Percentiles rank a stretch among this genome's conserved stretches.
Evolutionary conservation across 2,329 filamentous ascomycete species (phyloP).

Genomic region (Exutisphaerella laricina): DNA sequence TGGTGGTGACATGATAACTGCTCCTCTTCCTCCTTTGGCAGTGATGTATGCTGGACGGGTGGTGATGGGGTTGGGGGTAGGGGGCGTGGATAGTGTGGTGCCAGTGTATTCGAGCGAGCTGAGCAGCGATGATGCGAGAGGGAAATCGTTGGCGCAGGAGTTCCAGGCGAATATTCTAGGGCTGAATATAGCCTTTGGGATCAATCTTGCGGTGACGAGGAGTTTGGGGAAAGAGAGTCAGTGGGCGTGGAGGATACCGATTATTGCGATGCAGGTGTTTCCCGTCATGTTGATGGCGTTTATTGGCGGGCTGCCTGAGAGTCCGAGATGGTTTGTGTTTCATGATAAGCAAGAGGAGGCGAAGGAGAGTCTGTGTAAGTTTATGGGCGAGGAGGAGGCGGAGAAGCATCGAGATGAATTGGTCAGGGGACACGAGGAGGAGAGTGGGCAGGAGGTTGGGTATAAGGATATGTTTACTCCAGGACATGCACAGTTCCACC

Average conservation of each 20-base stretch:
- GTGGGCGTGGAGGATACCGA: constrained; percentile 59
- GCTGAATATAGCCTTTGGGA: constrained; percentile 54
- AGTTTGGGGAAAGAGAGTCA: constrained; percentile 51
- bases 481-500: constrained; percentile 52
- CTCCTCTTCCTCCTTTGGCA: too few relatives aligned
- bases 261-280: constrained; percentile 57
- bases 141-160: constrained; percentile 56
- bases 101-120: constrained; percentile 57
- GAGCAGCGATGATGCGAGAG: constrained; percentile 51
- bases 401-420: constrained; percentile 48
- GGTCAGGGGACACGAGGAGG: constrained; percentile 46
- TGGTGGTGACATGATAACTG: too few relatives aligned
- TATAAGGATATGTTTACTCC: constrained; percentile 57
- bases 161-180: constrained; percentile 62
- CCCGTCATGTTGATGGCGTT: constrained; percentile 50
- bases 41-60: constrained; percentile 49
- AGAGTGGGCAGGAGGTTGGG: constrained; percentile 40
- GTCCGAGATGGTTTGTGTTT: constrained; percentile 53
- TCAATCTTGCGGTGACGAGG: constrained; percentile 53
- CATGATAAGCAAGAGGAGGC: constrained; percentile 49
- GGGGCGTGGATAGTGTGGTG: constrained; percentile 57
- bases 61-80: constrained; percentile 54
- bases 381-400: constrained; percentile 49
- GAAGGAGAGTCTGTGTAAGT: constrained; percentile 42
- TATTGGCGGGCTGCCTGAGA: constrained; percentile 52